These are phyloP conservation scores for Aspergillus olivimuriae DNA, from an alignment of 495 filamentous ascomycete genomes.

Conservation along the genomic window DNA sequence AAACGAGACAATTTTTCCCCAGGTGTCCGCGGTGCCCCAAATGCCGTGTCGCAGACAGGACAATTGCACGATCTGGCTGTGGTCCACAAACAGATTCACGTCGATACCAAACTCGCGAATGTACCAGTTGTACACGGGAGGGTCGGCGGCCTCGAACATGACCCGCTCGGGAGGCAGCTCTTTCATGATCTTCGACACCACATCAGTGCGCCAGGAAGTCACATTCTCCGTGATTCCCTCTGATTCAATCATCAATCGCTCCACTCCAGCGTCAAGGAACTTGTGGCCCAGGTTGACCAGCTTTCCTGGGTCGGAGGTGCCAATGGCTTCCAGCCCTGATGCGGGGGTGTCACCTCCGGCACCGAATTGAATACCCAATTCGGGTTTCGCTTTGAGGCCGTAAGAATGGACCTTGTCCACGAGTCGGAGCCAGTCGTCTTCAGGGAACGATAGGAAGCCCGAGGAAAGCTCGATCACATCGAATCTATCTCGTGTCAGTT, in stretches of 20 bases:
- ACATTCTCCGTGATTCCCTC: constrained; percentile 59
- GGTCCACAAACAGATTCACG: constrained; percentile 55
- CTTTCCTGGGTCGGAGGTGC: constrained; percentile 47
- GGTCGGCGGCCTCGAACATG: constrained; percentile 59
- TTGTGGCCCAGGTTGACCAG: constrained; percentile 43
- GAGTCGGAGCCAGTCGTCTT: constrained; percentile 52
- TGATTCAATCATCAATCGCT: constrained; percentile 57
- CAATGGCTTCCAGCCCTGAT: constrained; percentile 41
- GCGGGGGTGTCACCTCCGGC: constrained; percentile 52
- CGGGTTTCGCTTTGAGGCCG: constrained; percentile 51
- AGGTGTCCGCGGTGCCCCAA: constrained; percentile 52
- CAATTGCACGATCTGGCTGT: constrained; percentile 55
- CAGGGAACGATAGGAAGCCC: constrained; percentile 49
- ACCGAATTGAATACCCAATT: constrained; percentile 55
- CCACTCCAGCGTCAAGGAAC: constrained; percentile 50
- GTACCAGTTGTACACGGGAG: constrained; percentile 54
- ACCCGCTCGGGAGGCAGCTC: constrained; percentile 48
- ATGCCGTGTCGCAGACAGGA: constrained; percentile 47
- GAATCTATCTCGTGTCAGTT: constrained; percentile 25
- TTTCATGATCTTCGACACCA: constrained; percentile 48
- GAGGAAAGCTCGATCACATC: constrained; percentile 51
- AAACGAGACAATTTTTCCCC: constrained; percentile 51
- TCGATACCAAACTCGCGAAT: constrained; percentile 54
- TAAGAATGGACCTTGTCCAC: constrained; percentile 46
- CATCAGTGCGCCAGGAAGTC: constrained; percentile 49